Evolutionary conservation across 2,329 filamentous ascomycete genomes (phyloP), one percentile per base, ranked within the genome.

Genomic region (Neofusicoccum parvum): DNA sequence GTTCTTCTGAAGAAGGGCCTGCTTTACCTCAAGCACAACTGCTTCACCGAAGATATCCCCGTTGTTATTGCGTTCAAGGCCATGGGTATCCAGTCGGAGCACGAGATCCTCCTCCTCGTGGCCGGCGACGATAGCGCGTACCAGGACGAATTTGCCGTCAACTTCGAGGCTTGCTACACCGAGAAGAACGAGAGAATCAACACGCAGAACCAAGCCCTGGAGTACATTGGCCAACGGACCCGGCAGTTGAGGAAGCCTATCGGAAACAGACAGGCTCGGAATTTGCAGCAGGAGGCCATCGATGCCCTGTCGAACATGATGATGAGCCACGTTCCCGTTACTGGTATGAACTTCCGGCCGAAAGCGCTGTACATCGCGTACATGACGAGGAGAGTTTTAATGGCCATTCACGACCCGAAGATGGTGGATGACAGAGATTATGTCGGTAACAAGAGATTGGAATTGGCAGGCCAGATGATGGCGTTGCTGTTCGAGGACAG

Each of bases 341-440:
- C 92, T 71, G 92, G 92, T 51, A 87, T 97, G 70, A 94, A 99
- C 74, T 98, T 98, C 77, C 89, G 95, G 65, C 94, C 94, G n/a
- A 99, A 99, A 76, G 94, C 94, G 23, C 86, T 98, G 9, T 99
- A 98, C 73, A 88, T 99, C 64, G 94, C 94, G 54, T 92, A 97
- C 82, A 99, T 99, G 95, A 92, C 93, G 34, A 90, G 95, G n/a
- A 88, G 94, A 77, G 94, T 98, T 3, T 80, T 99, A 56, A 97
- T 98, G 91, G 94, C 94, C 1, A 90, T 93, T 73, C 91, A 95
- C 67, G 92, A 99, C 73, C 87, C 91, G 1, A 92, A 90, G 65
- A 83, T 98, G 62, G 92, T 99, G 1, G 95, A 99, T 72, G 95
- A 99, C 76, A 87, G 95, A 74, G 96, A 99, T 79, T 99, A 98